These are phyloP conservation scores for Isabelozyma pseudorhagii DNA, from an alignment of 805 yeast genomes.

Conservation along the genomic window DNA sequence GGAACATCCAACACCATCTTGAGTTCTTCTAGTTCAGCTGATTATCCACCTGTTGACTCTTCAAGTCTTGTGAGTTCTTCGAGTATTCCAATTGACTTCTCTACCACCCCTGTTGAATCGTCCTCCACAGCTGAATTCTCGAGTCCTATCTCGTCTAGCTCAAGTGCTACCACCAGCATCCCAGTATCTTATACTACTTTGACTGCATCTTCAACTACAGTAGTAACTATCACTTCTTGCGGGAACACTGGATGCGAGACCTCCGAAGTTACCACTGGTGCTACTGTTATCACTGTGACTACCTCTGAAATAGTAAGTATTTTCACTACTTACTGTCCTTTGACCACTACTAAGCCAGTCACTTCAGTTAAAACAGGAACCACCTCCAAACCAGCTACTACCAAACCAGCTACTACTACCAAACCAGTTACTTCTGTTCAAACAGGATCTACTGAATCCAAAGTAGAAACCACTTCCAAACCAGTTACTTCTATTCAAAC, in stretches of 20 bases:
- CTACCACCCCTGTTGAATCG: not conserved
- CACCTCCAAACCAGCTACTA: slow-evolving; percentile 8
- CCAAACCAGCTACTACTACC: not conserved
- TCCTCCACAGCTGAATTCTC: not conserved
- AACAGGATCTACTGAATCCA: too few species aligned
- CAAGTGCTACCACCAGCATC: not conserved
- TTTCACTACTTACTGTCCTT: slow-evolving; percentile 18
- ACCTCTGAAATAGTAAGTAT: slow-evolving; percentile 2
- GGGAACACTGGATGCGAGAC: slow-evolving; percentile 13
- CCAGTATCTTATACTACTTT: not conserved
- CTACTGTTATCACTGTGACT: slow-evolving; percentile 11
- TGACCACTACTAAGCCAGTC: slow-evolving; percentile 11
- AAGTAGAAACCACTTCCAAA: too few species aligned
- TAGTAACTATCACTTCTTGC: slow-evolving; percentile 21
- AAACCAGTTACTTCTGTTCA: too few species aligned
- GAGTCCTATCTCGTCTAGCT: not conserved
- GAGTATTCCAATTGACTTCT: not conserved
- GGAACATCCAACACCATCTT: not conserved
- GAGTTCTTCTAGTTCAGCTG: not conserved
- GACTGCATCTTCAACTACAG: slow-evolving; percentile 8
- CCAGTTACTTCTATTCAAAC: not conserved
- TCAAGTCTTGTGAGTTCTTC: not conserved
- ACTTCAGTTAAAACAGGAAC: slow-evolving; percentile 3
- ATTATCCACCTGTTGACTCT: slow-evolving; percentile 1
- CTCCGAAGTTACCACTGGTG: slow-evolving; percentile 14